Evolutionary conservation across 106 monocot species (phyloP), one percentile per base, ranked within the genome.

Genomic region (Platanthera guangdongensis): DNA sequence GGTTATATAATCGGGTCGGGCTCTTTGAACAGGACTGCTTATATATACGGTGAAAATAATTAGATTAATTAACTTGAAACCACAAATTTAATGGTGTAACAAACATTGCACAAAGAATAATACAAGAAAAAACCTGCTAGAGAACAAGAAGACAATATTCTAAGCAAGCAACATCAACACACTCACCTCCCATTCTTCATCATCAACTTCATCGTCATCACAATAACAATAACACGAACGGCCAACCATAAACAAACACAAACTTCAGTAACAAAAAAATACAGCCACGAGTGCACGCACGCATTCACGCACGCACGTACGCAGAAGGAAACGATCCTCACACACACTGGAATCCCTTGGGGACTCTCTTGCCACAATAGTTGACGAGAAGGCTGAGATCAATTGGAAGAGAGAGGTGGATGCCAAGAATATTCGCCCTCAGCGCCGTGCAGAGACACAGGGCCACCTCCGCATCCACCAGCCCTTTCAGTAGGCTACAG

Each of bases 321-420:
- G 22, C 22, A 28, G 28, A 32, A 5, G 30, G 22, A 32, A 65
- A 4, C 0, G 9, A 65, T 65, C 65, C 32, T 32, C 32, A 80
- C 19, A 73, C 21, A 62, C 80, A 80, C 60, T 80, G 74, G 52
- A 74, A 80, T 4, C 80, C 80, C 28, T 9, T 52, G 32, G 80
- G 80, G 10, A 22, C 47, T 18, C 60, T 49, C 73, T 73, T 72
- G 57, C 73, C 79, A 50, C 79, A 79, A 18, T 62, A 79, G 79
- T 79, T 79, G 46, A 79, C 7, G 59, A 79, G 60, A 28, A 79
- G 70, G 73, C 57, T 73, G 13, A 80, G 74, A 25, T 80, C 74
- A 39, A 80, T 57, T 0, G 80, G 80, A 18, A 80, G 45, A n/a
- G 63, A 50, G 67, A 68, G 74, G 28, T 73, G 48, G 54, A 74